phyloP scores from a whole-genome alignment of 2,329 filamentous ascomycete genomes.

The Hypoxylon sp. region DNA sequence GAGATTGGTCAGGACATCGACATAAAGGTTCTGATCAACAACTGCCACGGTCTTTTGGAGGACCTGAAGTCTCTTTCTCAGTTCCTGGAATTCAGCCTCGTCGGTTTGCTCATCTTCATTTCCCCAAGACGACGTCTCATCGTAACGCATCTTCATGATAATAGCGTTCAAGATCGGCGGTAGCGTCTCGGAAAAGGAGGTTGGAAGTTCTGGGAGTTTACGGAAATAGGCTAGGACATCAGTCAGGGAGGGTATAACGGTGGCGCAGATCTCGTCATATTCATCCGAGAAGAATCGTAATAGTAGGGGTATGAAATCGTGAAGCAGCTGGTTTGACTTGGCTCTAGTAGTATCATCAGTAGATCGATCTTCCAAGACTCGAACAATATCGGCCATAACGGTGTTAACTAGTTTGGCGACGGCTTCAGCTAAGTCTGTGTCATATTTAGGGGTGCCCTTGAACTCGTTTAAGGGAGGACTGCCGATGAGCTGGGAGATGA shows the following conservation, averaged over 20 bases:
- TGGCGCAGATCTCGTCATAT: constrained; percentile 97
- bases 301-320: constrained; percentile 86
- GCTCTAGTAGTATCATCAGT: constrained; percentile 75
- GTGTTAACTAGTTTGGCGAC: constrained; percentile 97
- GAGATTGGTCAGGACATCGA: constrained; percentile 87
- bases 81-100: constrained; percentile 96
- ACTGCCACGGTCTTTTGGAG: constrained; percentile 93
- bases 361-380: constrained; percentile 79
- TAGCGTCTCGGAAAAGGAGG: constrained; percentile 85
- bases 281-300: constrained; percentile 97
- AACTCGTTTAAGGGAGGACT: constrained; percentile 85
- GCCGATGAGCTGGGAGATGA: constrained; percentile 87
- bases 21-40: constrained; percentile 89
- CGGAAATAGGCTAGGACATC: constrained; percentile 93
- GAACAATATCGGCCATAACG: constrained; percentile 87
- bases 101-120: constrained; percentile 95
- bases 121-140: constrained; percentile 94
- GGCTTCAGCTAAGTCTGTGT: constrained; percentile 94
- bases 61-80: constrained; percentile 89
- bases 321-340: constrained; percentile 85
- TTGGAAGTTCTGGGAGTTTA: constrained; percentile 80
- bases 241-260: constrained; percentile 92
- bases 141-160: constrained; percentile 96
- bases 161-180: constrained; percentile 92
- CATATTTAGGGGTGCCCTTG: constrained; percentile 87